A percentile compares a stretch with the other conserved stretches of the same genome.
Conservation (phyloP, 2,329 filamentous ascomycete genomes). For the Colletotrichum truncatum region DNA sequence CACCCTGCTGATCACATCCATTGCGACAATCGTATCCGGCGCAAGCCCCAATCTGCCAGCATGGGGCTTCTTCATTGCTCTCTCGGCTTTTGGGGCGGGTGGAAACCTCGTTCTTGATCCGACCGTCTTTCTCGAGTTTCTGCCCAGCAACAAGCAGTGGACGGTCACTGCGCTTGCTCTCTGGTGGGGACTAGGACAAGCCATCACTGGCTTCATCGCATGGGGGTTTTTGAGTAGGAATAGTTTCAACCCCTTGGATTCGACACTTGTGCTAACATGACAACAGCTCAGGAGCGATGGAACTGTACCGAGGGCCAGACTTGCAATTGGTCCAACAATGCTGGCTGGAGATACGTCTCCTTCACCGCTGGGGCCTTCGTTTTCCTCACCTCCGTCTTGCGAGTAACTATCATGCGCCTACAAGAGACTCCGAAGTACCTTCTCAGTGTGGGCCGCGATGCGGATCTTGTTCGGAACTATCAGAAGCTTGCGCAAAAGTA, state of each 20-base stretch:
- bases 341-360: constrained; percentile 61
- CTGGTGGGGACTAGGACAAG: constrained; percentile 60
- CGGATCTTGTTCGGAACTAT: constrained; percentile 54
- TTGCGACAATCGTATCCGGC: constrained; percentile 70
- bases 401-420: constrained; percentile 63
- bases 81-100: constrained; percentile 69
- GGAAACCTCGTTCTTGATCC: constrained; percentile 73
- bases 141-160: constrained; percentile 67
- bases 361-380: constrained; percentile 55
- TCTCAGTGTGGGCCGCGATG: constrained; percentile 61
- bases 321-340: constrained; percentile 54
- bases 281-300: constrained; percentile 45
- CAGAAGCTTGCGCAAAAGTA: constrained; percentile 48
- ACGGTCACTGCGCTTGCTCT: constrained; percentile 68
- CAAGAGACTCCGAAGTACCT: constrained; percentile 69
- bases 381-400: constrained; percentile 58
- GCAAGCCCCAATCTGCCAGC: constrained; percentile 69
- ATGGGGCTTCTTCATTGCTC: constrained; percentile 65
- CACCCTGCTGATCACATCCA: constrained; percentile 65
- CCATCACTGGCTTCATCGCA: constrained; percentile 57
- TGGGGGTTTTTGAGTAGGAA: constrained; percentile 56
- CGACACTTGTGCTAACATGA: not conserved
- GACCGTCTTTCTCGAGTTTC: constrained; percentile 55
- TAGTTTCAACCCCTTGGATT: not conserved
- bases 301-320: constrained; percentile 49